Conservation (phyloP, 768 basidiomycete species). For the Podaxis carcinomalis region DNA sequence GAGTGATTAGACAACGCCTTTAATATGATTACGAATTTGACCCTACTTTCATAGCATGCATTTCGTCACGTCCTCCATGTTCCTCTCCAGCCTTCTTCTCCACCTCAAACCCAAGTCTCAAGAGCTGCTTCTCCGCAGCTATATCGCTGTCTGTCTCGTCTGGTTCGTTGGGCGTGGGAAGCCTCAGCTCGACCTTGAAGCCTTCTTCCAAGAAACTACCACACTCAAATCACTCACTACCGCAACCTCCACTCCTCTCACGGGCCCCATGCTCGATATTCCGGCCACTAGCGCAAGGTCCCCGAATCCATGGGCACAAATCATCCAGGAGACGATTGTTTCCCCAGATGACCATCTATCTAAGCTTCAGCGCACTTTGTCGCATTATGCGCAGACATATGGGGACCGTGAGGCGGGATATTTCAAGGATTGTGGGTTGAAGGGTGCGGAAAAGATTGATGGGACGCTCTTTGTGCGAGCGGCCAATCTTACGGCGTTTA, state of each 20-base stretch:
- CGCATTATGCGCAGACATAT: conserved; percentile 18
- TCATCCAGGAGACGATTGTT: conserved; percentile 47
- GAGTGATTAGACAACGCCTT: conserved; percentile 19
- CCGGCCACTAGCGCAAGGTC: conserved; percentile 28
- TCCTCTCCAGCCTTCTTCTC: conserved; percentile 47
- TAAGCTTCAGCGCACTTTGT: conserved; percentile 34
- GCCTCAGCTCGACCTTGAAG: conserved; percentile 41
- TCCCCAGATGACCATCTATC: conserved; percentile 54
- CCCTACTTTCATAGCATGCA: conserved; percentile 48
- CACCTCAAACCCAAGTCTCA: conserved; percentile 38
- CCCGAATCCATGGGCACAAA: conserved; percentile 56
- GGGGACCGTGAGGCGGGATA: conserved; percentile 9
- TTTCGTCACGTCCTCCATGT: conserved; percentile 61
- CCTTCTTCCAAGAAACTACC: conserved; percentile 34
- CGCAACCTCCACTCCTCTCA: conserved; percentile 17
- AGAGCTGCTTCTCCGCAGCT: conserved; percentile 49
- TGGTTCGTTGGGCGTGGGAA: conserved; percentile 60
- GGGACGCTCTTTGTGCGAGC: conserved; percentile 56
- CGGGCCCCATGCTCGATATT: conserved; percentile 17
- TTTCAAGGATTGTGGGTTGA: conserved; percentile 27
- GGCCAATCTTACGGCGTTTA: conserved; percentile 44
- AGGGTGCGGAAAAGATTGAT: conserved; percentile 45
- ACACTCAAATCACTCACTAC: background rate
- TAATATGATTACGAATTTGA: background rate
- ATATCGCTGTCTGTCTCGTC: conserved; percentile 46